These are phyloP conservation scores for Paradendryphiella salina DNA, from an alignment of 2,329 filamentous ascomycete species.

Conservation along the genomic window DNA sequence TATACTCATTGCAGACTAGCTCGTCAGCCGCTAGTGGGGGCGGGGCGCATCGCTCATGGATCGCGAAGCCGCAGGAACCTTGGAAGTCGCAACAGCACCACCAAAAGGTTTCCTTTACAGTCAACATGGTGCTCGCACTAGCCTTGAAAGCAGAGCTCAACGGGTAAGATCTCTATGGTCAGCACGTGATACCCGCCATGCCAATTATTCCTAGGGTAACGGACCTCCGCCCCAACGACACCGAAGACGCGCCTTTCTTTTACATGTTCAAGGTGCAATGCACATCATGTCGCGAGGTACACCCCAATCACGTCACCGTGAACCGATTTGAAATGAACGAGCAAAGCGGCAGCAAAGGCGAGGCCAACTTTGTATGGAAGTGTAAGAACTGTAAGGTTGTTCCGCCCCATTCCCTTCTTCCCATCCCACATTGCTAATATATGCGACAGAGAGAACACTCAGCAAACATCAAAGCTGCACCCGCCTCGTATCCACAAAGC, in stretches of 20 bases:
- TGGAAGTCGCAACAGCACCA: conserved; percentile 7
- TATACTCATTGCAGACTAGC: background rate
- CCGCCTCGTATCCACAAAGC: conserved; percentile 69
- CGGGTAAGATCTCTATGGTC: conserved; percentile 24
- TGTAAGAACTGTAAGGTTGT: conserved; percentile 95
- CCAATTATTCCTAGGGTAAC: conserved; percentile 69
- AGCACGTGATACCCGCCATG: background rate
- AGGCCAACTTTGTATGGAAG: conserved; percentile 99
- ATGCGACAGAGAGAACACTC: conserved; percentile 74
- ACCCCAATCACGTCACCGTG: conserved; percentile 83
- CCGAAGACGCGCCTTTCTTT: conserved; percentile 80
- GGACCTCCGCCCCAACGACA: conserved; percentile 83
- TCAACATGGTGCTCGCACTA: conserved; percentile 45
- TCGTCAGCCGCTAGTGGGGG: conserved; percentile 15
- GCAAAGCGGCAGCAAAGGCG: conserved; percentile 87
- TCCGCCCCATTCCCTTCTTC: conserved; percentile 17
- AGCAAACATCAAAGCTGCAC: conserved; percentile 76
- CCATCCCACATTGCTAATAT: conserved; percentile 9
- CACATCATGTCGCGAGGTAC: conserved; percentile 91
- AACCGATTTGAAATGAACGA: conserved; percentile 90
- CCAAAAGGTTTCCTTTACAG: background rate
- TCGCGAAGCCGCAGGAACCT: conserved; percentile 2
- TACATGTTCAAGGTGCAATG: conserved; percentile 99
- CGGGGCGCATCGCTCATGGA: conserved; percentile 9
- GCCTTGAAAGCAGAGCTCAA: conserved; percentile 46